Percentiles rank a stretch among this genome's conserved stretches.
These are phyloP conservation scores for Tulasnella sp. DNA, from an alignment of 768 basidiomycete species.

Conservation along the genomic window DNA sequence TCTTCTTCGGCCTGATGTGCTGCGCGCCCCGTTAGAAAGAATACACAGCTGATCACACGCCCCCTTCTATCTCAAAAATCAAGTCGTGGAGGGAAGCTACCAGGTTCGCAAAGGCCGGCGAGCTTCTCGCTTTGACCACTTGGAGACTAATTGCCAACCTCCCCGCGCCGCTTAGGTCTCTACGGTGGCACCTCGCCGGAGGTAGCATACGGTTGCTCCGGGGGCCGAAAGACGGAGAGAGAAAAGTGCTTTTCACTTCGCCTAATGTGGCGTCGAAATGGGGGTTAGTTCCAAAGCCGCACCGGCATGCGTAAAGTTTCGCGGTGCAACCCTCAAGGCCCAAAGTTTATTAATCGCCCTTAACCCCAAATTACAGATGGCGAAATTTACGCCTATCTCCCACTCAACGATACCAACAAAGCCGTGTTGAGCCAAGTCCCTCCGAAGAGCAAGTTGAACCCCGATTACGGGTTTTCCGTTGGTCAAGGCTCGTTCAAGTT, in stretches of 20 bases:
- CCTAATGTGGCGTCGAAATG: conserved; percentile 63
- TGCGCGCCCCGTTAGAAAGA: background rate
- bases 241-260: conserved; percentile 58
- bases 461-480: conserved; percentile 61
- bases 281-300: too few relatives aligned
- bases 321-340: background rate
- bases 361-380: conserved; percentile 35
- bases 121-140: too few relatives aligned
- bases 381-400: conserved; percentile 70
- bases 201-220: conserved; percentile 54
- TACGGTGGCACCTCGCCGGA: conserved; percentile 31
- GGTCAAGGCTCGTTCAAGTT: conserved; percentile 67
- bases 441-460: conserved; percentile 53
- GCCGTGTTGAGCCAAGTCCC: conserved; percentile 48
- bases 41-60: background rate
- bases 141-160: background rate
- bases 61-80: background rate
- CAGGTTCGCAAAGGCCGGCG: background rate
- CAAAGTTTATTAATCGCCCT: background rate
- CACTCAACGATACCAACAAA: conserved; percentile 43
- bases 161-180: background rate
- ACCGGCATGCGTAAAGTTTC: background rate
- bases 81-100: conserved; percentile 23
- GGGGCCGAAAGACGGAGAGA: conserved; percentile 56
- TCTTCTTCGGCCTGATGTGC: background rate